These are phyloP conservation scores for Cordyceps javanica DNA, from an alignment of 2,329 filamentous ascomycete genomes.

Conservation along the genomic window DNA sequence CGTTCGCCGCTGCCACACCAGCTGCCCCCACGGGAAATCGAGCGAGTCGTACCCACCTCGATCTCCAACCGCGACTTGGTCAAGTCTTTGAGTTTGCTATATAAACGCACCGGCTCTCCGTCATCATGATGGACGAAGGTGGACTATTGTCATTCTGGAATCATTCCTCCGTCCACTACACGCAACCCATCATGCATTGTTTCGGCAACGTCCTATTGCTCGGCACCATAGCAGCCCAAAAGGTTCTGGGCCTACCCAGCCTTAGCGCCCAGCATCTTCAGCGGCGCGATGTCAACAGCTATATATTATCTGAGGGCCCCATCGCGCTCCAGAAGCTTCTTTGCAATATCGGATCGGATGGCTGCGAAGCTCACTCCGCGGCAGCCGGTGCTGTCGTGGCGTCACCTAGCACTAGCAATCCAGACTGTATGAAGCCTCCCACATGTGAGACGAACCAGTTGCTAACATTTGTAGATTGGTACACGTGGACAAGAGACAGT, in stretches of 20 bases:
- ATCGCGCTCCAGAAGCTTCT: slow-evolving; percentile 46
- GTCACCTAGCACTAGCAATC: slow-evolving; percentile 45
- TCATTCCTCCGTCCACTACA: slow-evolving; percentile 18
- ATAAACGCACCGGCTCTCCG: background rate
- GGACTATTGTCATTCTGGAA: background rate
- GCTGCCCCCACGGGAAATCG: slow-evolving; percentile 5
- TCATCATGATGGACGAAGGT: background rate
- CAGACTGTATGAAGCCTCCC: slow-evolving; percentile 43
- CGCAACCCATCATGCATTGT: slow-evolving; percentile 40
- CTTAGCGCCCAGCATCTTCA: slow-evolving; percentile 24
- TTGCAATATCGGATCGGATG: slow-evolving; percentile 53
- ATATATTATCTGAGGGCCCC: slow-evolving; percentile 45
- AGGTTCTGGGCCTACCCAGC: slow-evolving; percentile 41
- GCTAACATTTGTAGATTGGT: slow-evolving; percentile 52
- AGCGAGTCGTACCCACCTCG: slow-evolving; percentile 4
- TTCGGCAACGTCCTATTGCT: slow-evolving; percentile 44
- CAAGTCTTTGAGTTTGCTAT: background rate
- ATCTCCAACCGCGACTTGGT: background rate
- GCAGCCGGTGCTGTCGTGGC: slow-evolving; percentile 49
- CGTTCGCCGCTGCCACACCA: background rate
- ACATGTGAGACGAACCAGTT: background rate
- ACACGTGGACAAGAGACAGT: slow-evolving; percentile 72
- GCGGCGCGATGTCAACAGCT: slow-evolving; percentile 41
- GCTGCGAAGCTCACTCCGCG: slow-evolving; percentile 43
- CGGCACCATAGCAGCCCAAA: slow-evolving; percentile 45